A percentile compares a stretch with the other conserved stretches of the same genome.
Evolutionary conservation across 2,329 filamentous ascomycete genomes (phyloP).

Genomic region (Fusarium subglutinans): DNA sequence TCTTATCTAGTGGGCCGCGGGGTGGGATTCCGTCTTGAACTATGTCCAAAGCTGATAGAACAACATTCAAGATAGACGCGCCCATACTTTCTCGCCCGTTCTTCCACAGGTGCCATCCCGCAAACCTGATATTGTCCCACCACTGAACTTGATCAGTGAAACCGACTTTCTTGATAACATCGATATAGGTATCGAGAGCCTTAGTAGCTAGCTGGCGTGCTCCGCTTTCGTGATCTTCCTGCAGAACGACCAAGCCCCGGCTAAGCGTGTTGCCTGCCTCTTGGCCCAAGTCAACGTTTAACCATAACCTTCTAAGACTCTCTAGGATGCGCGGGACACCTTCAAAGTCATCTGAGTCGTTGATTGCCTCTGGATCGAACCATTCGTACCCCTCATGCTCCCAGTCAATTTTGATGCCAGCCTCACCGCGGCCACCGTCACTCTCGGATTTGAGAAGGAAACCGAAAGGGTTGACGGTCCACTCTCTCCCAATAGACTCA

Average conservation of each 20-base stretch:
- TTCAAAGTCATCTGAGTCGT: conserved; percentile 55
- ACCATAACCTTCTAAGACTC: conserved; percentile 68
- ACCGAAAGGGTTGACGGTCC: conserved; percentile 71
- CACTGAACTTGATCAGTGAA: conserved; percentile 50
- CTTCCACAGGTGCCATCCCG: conserved; percentile 71
- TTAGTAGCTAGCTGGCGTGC: conserved; percentile 66
- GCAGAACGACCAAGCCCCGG: conserved; percentile 59
- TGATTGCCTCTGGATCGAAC: conserved; percentile 62
- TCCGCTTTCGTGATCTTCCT: conserved; percentile 66
- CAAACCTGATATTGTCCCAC: conserved; percentile 65
- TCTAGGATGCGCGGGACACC: conserved; percentile 67
- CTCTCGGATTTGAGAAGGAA: conserved; percentile 58
- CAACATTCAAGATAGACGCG: conserved; percentile 62
- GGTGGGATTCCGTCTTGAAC: conserved; percentile 47
- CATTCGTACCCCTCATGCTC: conserved; percentile 69
- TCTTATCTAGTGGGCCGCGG: background rate
- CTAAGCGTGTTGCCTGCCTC: conserved; percentile 57
- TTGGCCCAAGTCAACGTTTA: conserved; percentile 61
- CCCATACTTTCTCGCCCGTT: conserved; percentile 74
- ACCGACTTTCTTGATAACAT: conserved; percentile 53
- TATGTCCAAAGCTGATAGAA: conserved; percentile 57
- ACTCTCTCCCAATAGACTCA: conserved; percentile 61
- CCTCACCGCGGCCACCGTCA: conserved; percentile 48
- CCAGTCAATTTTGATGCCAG: conserved; percentile 66
- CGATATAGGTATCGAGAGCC: conserved; percentile 60